A percentile compares a stretch with the other conserved stretches of the same genome.
Conservation (phyloP, 148 eudicot species). For the Rhododendron williamsianum region DNA sequence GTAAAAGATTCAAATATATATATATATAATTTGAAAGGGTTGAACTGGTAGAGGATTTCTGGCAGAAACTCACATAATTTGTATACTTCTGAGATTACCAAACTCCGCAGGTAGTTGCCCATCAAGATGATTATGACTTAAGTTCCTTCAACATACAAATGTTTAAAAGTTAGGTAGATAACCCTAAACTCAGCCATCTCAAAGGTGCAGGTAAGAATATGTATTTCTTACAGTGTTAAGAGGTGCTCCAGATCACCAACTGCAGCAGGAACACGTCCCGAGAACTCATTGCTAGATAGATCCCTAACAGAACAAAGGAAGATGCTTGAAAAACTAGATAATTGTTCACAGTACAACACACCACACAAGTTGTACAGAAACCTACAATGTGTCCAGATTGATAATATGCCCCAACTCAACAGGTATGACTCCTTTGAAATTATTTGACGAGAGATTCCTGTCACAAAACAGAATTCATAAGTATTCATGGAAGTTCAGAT, state of each 20-base stretch:
- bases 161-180: not conserved
- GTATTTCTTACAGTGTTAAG: constrained; percentile 44
- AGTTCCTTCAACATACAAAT: constrained; percentile 30
- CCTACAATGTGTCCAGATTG: constrained; percentile 67
- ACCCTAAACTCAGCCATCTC: not conserved
- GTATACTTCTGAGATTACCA: constrained; percentile 53
- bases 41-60: not conserved
- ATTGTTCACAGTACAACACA: not conserved
- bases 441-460: constrained; percentile 68
- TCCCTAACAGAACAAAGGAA: constrained; percentile 31
- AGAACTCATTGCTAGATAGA: constrained; percentile 53
- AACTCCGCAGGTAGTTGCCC: constrained; percentile 51
- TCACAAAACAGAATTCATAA: not conserved
- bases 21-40: not conserved
- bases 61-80: constrained; percentile 37
- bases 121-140: constrained; percentile 43
- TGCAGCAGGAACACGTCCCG: constrained; percentile 55
- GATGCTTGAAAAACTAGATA: not conserved
- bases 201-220: not conserved
- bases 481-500: not conserved
- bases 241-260: constrained; percentile 77
- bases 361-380: not conserved
- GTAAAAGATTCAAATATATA: not conserved
- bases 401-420: constrained; percentile 50
- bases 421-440: constrained; percentile 51